phyloP scores from a whole-genome alignment of 208 protist species.

The Sergeia podlipaevii region DNA sequence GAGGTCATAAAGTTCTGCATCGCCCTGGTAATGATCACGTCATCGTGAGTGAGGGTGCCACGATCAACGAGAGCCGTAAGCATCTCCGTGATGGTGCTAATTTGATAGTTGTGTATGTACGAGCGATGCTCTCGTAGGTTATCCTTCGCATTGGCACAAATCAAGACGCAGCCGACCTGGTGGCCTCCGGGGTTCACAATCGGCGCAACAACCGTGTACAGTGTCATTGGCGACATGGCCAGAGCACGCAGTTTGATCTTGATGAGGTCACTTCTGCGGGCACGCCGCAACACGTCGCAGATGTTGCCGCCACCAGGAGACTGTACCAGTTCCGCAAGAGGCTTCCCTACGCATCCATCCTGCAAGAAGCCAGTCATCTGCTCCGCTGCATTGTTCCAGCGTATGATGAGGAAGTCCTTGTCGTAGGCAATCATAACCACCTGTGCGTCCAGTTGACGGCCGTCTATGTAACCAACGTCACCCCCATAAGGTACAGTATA shows the following conservation, averaged over 20 bases:
- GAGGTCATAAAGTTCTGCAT: conserved; percentile 58
- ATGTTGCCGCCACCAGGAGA: conserved; percentile 48
- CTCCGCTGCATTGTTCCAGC: conserved; percentile 85
- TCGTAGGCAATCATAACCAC: conserved; percentile 90
- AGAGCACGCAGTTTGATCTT: conserved; percentile 82
- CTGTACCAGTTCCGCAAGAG: conserved; percentile 73
- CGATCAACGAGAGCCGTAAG: conserved; percentile 43
- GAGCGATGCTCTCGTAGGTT: conserved; percentile 73
- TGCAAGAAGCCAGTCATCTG: conserved; percentile 84
- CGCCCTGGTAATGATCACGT: conserved; percentile 21
- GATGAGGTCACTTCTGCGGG: conserved; percentile 31
- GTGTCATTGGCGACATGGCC: conserved; percentile 61
- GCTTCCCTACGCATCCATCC: conserved; percentile 79
- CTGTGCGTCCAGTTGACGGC: conserved; percentile 73
- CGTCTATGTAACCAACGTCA: conserved; percentile 83
- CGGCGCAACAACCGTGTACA: conserved; percentile 71
- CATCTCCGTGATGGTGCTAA: conserved; percentile 41
- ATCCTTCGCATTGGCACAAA: conserved; percentile 84
- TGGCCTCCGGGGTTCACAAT: conserved; percentile 51
- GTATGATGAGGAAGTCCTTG: conserved; percentile 65
- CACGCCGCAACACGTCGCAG: conserved; percentile 33
- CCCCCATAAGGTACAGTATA: conserved; percentile 73
- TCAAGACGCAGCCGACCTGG: conserved; percentile 74
- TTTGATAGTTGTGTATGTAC: conserved; percentile 80
- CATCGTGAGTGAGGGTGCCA: conserved; percentile 28